Evolutionary conservation across 1,139 yeast genomes (phyloP).

Genomic region (Waltiozyma sp.): DNA sequence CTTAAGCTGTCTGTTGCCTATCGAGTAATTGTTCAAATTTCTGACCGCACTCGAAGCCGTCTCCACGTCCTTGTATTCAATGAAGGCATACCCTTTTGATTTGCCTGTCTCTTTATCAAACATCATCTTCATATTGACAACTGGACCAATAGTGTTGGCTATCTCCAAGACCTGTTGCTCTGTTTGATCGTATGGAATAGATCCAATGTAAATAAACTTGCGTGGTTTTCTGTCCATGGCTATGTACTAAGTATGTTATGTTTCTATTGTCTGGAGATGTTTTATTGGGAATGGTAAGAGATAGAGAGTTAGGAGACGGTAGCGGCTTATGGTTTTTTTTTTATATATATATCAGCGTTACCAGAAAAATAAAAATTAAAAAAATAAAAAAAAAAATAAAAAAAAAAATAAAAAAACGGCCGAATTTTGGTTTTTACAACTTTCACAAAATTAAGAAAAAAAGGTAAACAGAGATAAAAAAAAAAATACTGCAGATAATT

Average conservation of each 20-base stretch:
- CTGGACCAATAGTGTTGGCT: slow-evolving; percentile 81
- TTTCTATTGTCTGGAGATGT: too few species aligned
- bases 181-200: slow-evolving; percentile 67
- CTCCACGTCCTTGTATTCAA: slow-evolving; percentile 55
- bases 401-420: too few species aligned
- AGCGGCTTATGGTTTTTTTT: too few species aligned
- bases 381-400: too few species aligned
- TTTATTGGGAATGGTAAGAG: too few species aligned
- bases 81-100: slow-evolving; percentile 84
- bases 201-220: slow-evolving; percentile 46
- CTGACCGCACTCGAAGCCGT: slow-evolving; percentile 90
- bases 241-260: background rate
- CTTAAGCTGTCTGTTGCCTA: slow-evolving; percentile 62
- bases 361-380: too few species aligned
- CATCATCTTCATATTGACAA: slow-evolving; percentile 59
- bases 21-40: slow-evolving; percentile 67
- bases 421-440: background rate
- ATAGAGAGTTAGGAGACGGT: too few species aligned
- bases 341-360: too few species aligned
- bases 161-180: slow-evolving; percentile 83
- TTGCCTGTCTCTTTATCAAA: slow-evolving; percentile 86
- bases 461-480: too few species aligned
- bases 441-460: too few species aligned
- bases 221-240: slow-evolving; percentile 25
- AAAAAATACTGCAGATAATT: too few species aligned